Evolutionary conservation across 352 stramenopile genomes (phyloP).

Genomic region (Plasmopara muralis): DNA sequence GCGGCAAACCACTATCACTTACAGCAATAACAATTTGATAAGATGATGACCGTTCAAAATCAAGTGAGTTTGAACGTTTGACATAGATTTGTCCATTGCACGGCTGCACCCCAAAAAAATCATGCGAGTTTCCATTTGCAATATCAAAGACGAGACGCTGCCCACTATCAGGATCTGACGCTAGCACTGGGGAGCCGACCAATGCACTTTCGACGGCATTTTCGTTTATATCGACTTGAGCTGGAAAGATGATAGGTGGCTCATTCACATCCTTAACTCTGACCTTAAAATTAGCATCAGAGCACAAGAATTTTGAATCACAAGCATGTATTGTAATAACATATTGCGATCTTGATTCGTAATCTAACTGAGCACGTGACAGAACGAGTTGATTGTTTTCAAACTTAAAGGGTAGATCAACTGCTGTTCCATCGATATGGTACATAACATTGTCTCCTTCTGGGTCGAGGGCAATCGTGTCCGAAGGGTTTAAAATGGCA

Average conservation of each 20-base stretch:
- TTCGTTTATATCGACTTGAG: constrained; percentile 13
- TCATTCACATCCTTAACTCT: constrained; percentile 19
- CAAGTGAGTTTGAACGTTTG: constrained; percentile 23
- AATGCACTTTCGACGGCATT: constrained; percentile 10
- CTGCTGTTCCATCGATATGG: constrained; percentile 1
- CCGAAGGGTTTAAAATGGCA: constrained; percentile 3
- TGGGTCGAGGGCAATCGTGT: constrained; percentile 12
- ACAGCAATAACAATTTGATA: constrained; percentile 29
- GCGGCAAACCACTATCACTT: constrained; percentile 32
- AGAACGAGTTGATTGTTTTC: constrained; percentile 14
- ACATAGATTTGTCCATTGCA: constrained; percentile 53
- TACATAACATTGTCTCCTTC: constrained; percentile 16
- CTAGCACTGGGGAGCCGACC: constrained; percentile 14
- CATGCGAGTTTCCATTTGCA: constrained; percentile 15
- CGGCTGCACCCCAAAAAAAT: constrained; percentile 37
- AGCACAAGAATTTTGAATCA: constrained; percentile 11
- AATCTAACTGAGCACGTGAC: constrained; percentile 12
- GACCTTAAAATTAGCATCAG: constrained; percentile 8
- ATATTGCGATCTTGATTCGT: constrained; percentile 11
- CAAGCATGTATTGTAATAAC: constrained; percentile 13
- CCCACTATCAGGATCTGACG: constrained; percentile 17
- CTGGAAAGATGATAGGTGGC: constrained; percentile 15
- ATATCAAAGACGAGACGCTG: constrained; percentile 23
- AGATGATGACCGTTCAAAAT: constrained; percentile 27
- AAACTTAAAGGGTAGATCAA: constrained; percentile 15